Conservation (phyloP, 2,329 filamentous ascomycete species). For the Trichoderma sp. region DNA sequence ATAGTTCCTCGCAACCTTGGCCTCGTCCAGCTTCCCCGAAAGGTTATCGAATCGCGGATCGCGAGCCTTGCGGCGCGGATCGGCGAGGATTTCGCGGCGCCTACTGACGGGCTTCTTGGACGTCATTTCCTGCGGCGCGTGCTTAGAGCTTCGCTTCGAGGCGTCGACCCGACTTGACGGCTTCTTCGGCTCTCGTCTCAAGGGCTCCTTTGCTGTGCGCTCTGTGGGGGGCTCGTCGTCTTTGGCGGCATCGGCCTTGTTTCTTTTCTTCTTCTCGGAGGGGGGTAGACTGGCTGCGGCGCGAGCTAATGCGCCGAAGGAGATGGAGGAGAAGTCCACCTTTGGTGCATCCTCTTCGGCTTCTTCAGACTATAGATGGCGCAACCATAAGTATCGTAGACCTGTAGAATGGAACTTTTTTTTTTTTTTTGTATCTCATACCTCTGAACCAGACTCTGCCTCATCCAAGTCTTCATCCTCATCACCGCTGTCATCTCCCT, state of each 20-base stretch:
- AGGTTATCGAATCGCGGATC: conserved; percentile 86
- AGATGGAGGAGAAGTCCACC: conserved; percentile 59
- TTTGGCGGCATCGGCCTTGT: conserved; percentile 29
- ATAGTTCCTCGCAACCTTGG: conserved; percentile 68
- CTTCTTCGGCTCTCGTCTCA: neutral
- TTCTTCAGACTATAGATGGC: conserved; percentile 25
- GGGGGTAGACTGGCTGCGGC: conserved; percentile 67
- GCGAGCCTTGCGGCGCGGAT: conserved; percentile 58
- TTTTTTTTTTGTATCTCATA: conserved; percentile 14
- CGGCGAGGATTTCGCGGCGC: conserved; percentile 66
- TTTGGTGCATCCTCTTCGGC: conserved; percentile 33
- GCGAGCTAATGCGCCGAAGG: conserved; percentile 86
- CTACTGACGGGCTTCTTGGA: conserved; percentile 82
- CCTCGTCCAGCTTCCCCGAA: conserved; percentile 51
- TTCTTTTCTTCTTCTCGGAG: conserved; percentile 28
- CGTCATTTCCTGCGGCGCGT: conserved; percentile 79
- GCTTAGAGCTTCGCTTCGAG: conserved; percentile 63
- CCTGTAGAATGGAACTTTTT: neutral
- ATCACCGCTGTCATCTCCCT: conserved; percentile 32
- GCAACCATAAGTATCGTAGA: neutral
- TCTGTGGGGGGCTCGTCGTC: conserved; percentile 28
- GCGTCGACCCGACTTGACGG: conserved; percentile 22
- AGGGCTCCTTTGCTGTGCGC: neutral
- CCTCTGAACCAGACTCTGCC: conserved; percentile 29
- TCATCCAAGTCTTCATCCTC: conserved; percentile 29